phyloP scores from a whole-genome alignment of 768 basidiomycete species.

The Tylopilus cervinicoccineus region DNA sequence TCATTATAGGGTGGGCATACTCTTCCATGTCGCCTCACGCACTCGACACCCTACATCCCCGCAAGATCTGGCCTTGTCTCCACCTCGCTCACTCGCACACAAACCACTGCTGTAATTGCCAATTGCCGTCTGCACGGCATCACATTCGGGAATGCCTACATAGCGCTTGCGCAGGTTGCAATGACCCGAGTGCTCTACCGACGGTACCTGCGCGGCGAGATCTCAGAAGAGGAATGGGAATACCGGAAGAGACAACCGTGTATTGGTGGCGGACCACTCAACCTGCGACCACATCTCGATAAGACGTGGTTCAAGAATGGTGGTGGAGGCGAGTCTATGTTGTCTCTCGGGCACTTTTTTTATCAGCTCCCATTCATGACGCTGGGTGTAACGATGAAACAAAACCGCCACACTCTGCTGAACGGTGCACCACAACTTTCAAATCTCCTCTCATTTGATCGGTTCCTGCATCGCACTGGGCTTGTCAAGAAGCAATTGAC shows the following conservation, averaged over 20 bases:
- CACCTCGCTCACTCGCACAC: slow-evolving; percentile 26
- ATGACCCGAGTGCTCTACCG: slow-evolving; percentile 49
- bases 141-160: slow-evolving; percentile 51
- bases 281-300: slow-evolving; percentile 47
- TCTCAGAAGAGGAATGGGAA: slow-evolving; percentile 1
- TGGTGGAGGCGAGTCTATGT: slow-evolving; percentile 39
- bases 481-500: slow-evolving; percentile 35
- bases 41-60: slow-evolving; percentile 33
- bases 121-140: slow-evolving; percentile 40
- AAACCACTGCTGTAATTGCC: slow-evolving; percentile 31
- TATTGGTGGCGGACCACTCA: slow-evolving; percentile 33
- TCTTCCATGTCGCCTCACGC: slow-evolving; percentile 42
- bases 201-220: slow-evolving; percentile 21
- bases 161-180: slow-evolving; percentile 50
- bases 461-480: slow-evolving; percentile 43
- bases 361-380: slow-evolving; percentile 48
- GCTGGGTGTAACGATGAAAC: slow-evolving; percentile 15
- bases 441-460: slow-evolving; percentile 38
- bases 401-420: not conserved
- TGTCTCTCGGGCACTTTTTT: slow-evolving; percentile 42
- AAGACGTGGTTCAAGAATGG: slow-evolving; percentile 42
- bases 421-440: slow-evolving; percentile 36
- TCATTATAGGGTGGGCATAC: slow-evolving; percentile 51
- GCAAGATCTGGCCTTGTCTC: slow-evolving; percentile 30
- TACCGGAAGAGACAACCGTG: not conserved